phyloP scores from a whole-genome alignment of 2,329 filamentous ascomycete species.

The Tolypocladium tundrense region DNA sequence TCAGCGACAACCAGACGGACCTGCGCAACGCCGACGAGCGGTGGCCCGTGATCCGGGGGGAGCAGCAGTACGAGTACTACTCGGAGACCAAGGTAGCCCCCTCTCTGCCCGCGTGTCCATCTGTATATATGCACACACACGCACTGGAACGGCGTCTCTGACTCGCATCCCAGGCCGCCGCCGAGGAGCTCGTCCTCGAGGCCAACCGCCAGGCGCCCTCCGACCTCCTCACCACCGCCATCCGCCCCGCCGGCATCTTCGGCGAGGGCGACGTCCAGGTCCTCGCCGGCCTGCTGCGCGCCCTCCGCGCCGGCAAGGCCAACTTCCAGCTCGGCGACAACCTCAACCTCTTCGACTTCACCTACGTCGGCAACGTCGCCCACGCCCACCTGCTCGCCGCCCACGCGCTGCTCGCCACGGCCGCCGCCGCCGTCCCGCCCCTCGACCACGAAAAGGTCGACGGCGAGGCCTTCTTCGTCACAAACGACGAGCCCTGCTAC shows the following conservation, averaged over 20 bases:
- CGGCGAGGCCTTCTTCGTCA: slow-evolving; percentile 83
- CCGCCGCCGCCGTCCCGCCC: slow-evolving; percentile 45
- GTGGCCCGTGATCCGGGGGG: slow-evolving; percentile 65
- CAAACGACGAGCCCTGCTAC: slow-evolving; percentile 79
- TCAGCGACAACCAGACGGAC: slow-evolving; percentile 72
- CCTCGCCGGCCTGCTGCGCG: slow-evolving; percentile 62
- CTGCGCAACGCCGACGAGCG: slow-evolving; percentile 78
- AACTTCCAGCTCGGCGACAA: slow-evolving; percentile 70
- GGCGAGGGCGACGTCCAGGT: slow-evolving; percentile 78
- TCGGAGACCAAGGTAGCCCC: slow-evolving; percentile 70
- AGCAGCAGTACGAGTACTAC: slow-evolving; percentile 69
- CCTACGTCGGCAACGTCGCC: slow-evolving; percentile 53
- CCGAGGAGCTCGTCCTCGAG: slow-evolving; percentile 69
- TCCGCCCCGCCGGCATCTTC: slow-evolving; percentile 84
- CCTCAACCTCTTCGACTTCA: slow-evolving; percentile 54
- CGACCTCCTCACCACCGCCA: slow-evolving; percentile 62
- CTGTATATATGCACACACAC: too few relatives aligned
- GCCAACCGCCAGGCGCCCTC: slow-evolving; percentile 54
- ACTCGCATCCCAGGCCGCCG: slow-evolving; percentile 46
- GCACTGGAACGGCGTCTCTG: background rate
- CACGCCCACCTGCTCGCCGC: slow-evolving; percentile 79
- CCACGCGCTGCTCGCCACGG: slow-evolving; percentile 55
- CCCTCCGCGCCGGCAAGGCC: slow-evolving; percentile 58
- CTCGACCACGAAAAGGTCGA: slow-evolving; percentile 65
- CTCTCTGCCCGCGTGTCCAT: too few relatives aligned